Percentiles rank a stretch among this genome's conserved stretches.
These are phyloP conservation scores for Pichia norvegensis DNA, from an alignment of 1,139 yeast species.

Conservation along the genomic window DNA sequence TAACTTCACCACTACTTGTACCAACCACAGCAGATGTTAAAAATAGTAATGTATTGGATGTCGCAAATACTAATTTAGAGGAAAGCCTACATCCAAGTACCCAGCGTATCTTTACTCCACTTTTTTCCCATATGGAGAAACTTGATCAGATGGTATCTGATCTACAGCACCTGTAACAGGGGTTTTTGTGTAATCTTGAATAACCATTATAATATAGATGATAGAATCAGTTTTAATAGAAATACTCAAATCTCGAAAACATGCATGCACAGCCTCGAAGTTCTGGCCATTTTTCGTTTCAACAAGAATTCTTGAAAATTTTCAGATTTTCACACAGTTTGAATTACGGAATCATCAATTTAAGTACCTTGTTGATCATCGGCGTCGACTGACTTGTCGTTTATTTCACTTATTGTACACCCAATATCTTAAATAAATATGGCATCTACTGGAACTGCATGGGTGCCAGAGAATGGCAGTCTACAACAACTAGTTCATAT, in stretches of 20 bases:
- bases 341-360: background rate
- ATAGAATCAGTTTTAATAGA: too few species aligned
- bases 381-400: too few species aligned
- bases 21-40: background rate
- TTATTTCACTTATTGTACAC: too few species aligned
- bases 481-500: conserved; percentile 56
- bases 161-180: background rate
- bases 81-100: conserved; percentile 34
- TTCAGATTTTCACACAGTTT: background rate
- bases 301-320: background rate
- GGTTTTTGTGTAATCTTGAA: background rate
- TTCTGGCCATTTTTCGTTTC: background rate
- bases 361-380: too few species aligned
- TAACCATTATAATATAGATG: too few species aligned
- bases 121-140: conserved; percentile 41
- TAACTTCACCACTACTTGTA: background rate
- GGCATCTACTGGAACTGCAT: conserved; percentile 23
- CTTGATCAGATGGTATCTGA: conserved; percentile 22
- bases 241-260: too few species aligned
- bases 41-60: background rate
- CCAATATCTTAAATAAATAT: conserved; percentile 1
- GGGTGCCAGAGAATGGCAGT: conserved; percentile 61
- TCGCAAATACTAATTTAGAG: background rate
- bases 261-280: too few species aligned
- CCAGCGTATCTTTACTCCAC: conserved; percentile 40